Evolutionary conservation across 2,329 filamentous ascomycete genomes (phyloP).

Genomic region (Trichoderma atroviride): DNA sequence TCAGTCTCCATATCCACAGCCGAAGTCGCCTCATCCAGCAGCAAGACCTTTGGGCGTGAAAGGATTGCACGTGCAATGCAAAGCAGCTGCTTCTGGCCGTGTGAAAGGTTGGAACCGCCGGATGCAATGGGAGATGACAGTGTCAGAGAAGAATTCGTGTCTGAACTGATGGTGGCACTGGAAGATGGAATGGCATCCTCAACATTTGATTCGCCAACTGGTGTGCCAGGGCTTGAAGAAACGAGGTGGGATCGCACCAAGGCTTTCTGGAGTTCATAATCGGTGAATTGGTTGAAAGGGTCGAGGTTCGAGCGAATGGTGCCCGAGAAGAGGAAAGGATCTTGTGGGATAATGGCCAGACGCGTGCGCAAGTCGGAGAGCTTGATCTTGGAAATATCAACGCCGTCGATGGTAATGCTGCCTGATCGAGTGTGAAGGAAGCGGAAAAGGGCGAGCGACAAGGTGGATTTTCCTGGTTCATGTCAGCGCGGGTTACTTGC

Average conservation of each 20-base stretch:
- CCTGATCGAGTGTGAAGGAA: constrained; percentile 66
- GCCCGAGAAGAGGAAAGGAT: constrained; percentile 74
- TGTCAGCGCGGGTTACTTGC: not conserved
- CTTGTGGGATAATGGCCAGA: constrained; percentile 70
- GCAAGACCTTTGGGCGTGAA: constrained; percentile 66
- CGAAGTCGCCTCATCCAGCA: constrained; percentile 72
- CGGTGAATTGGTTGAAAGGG: constrained; percentile 66
- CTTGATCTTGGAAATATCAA: constrained; percentile 68
- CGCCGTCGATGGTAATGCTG: constrained; percentile 65
- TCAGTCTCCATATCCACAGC: constrained; percentile 73
- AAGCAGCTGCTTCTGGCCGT: constrained; percentile 71
- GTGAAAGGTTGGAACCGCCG: constrained; percentile 68
- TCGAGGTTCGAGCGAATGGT: constrained; percentile 73
- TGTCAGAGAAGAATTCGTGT: not conserved
- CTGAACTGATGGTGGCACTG: constrained; percentile 23
- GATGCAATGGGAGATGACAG: constrained; percentile 53
- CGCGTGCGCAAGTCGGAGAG: constrained; percentile 66
- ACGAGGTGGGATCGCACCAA: constrained; percentile 61
- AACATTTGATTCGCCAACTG: not conserved
- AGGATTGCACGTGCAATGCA: constrained; percentile 54
- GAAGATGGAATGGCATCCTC: constrained; percentile 49
- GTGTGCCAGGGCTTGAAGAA: not conserved
- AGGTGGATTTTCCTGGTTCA: constrained; percentile 12
- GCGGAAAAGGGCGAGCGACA: constrained; percentile 60
- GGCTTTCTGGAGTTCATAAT: constrained; percentile 64